Evolutionary conservation across 176 grass and related monocot genomes (phyloP), one percentile per base, ranked within the genome.

Genomic region (Tillandsia leiboldiana): DNA sequence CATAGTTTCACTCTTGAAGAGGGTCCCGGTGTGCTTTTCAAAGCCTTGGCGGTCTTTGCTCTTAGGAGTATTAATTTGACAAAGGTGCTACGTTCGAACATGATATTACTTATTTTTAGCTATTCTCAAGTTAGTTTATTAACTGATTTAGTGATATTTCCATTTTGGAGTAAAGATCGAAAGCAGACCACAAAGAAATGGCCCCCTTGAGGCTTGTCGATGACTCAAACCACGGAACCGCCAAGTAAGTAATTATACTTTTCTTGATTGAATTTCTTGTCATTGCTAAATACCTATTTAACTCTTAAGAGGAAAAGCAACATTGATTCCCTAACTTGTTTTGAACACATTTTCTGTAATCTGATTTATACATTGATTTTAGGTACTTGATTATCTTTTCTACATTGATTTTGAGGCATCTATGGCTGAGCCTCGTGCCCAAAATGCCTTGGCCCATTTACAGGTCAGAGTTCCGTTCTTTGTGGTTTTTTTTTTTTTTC

Each of bases 331-430:
- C 53, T 12, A 12, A 11, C 49, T 29, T 68, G n/a, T 53, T 18
- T 48, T 24, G 22, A 12, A 26, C 22, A 6, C 8, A 10, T 53
- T 8, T 42, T 6, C 12, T 33, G 9, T 9, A 17, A 20, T 28
- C 51, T 59, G n/a, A 68, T 18, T 76, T 11, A 23, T 20, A 13
- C 77, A 18, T 67, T 77, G 17, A 17, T 50, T 53, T 12, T 58
- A 92, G 85, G 85, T 79, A 72, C 66, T 88, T 48, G 78, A 88
- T 63, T 92, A 88, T 82, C 78, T 83, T 66, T 85, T 92, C 73
- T 88, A 78, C 26, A 68, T 78, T 47, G 89, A 92, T 70, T 88
- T 92, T 23, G 75, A 88, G 70, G 82, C 85, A 42, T 92, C 89
- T 3, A 80, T 80, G 73, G 61, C 85, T 1, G 89, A 92, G 50